phyloP scores from a whole-genome alignment of 768 basidiomycete genomes.

The Lactarius vividus region DNA sequence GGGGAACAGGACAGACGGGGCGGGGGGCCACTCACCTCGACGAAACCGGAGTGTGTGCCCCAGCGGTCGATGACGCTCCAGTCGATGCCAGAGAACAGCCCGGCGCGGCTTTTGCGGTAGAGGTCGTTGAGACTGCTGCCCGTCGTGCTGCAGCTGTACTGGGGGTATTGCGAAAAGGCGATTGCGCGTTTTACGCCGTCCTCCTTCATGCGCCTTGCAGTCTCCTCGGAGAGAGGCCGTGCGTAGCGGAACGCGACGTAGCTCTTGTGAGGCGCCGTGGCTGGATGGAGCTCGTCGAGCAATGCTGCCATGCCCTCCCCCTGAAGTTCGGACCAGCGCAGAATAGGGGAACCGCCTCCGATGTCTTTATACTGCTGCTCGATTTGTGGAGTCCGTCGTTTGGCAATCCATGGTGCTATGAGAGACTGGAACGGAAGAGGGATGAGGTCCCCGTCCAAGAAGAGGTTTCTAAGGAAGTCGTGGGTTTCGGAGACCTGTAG shows the following conservation, averaged over 20 bases:
- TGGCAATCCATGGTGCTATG: conserved; percentile 86
- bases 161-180: conserved; percentile 98
- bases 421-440: conserved; percentile 89
- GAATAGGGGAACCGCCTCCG: conserved; percentile 95
- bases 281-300: conserved; percentile 92
- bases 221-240: conserved; percentile 80
- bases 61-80: conserved; percentile 99
- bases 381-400: conserved; percentile 85
- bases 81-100: conserved; percentile 64
- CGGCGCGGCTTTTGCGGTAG: conserved; percentile 60
- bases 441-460: conserved; percentile 90
- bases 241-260: conserved; percentile 97
- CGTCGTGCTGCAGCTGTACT: conserved; percentile 97
- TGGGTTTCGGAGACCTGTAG: conserved; percentile 85
- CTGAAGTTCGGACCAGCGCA: conserved; percentile 83
- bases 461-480: conserved; percentile 89
- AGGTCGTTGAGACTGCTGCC: conserved; percentile 97
- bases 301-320: conserved; percentile 87
- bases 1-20: not conserved
- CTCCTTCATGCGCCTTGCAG: conserved; percentile 75
- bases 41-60: conserved; percentile 92
- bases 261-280: conserved; percentile 90
- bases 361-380: conserved; percentile 94
- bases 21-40: conserved; percentile 64
- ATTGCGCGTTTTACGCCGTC: conserved; percentile 92